Conservation (phyloP, 768 basidiomycete species). For the Pleurotus pulmonarius region DNA sequence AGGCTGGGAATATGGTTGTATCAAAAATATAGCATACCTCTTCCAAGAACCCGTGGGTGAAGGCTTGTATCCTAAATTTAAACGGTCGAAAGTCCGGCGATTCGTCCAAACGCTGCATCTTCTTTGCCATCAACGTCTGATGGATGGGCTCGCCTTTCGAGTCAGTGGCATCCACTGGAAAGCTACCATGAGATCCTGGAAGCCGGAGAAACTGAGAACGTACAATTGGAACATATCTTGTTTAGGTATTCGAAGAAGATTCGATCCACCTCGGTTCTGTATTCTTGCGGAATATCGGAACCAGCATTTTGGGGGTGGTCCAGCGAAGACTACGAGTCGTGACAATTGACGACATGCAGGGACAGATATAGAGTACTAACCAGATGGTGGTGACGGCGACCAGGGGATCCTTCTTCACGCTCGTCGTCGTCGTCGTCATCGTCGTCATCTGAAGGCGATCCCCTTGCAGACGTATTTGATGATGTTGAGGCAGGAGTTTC, state of each 20-base stretch:
- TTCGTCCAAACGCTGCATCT: constrained; percentile 96
- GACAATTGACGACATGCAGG: constrained; percentile 1
- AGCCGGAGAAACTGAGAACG: constrained; percentile 26
- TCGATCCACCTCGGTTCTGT: constrained; percentile 77
- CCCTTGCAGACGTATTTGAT: constrained; percentile 13
- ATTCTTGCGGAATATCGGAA: constrained; percentile 75
- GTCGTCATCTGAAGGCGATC: constrained; percentile 45
- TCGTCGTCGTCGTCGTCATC: constrained; percentile 46
- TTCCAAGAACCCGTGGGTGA: constrained; percentile 93
- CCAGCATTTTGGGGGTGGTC: constrained; percentile 5
- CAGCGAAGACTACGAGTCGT: constrained; percentile 9
- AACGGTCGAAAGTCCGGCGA: constrained; percentile 96
- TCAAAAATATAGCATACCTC: constrained; percentile 49
- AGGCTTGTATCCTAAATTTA: constrained; percentile 98
- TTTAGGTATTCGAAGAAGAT: constrained; percentile 91
- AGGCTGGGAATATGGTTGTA: neutral
- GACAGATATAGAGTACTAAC: neutral
- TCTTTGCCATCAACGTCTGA: constrained; percentile 97
- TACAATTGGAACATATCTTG: constrained; percentile 84
- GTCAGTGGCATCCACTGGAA: constrained; percentile 85
- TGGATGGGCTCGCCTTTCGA: constrained; percentile 96
- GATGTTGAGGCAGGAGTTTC: constrained; percentile 11
- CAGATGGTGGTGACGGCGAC: constrained; percentile 15
- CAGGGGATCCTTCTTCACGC: constrained; percentile 26
- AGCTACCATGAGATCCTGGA: constrained; percentile 6